phyloP scores from a whole-genome alignment of 371 early-diverging fungal genomes.

The Mortierella sp. region DNA sequence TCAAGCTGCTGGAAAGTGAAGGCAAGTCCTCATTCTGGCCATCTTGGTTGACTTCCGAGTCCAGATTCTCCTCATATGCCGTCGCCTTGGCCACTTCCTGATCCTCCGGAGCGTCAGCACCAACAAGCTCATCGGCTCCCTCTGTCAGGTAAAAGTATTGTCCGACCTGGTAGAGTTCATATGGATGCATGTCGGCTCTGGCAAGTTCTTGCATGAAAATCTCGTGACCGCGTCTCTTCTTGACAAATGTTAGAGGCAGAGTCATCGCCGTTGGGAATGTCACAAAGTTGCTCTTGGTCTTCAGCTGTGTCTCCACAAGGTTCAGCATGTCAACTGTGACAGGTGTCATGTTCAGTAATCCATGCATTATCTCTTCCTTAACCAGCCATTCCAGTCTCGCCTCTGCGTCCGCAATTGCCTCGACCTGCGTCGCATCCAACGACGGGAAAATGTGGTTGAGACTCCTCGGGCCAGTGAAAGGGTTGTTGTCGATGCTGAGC shows the following conservation, averaged over 20 bases:
- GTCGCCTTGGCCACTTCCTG: constrained; percentile 13
- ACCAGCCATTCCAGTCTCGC: constrained; percentile 74
- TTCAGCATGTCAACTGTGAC: constrained; percentile 68
- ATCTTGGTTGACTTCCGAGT: neutral
- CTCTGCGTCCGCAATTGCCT: constrained; percentile 73
- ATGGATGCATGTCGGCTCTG: constrained; percentile 63
- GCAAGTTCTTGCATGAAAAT: constrained; percentile 73
- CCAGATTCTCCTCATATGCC: neutral
- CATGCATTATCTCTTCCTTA: constrained; percentile 85
- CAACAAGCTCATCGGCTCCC: constrained; percentile 43
- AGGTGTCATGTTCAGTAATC: constrained; percentile 71
- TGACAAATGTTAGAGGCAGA: constrained; percentile 75
- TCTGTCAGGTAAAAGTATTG: constrained; percentile 75
- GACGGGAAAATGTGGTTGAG: constrained; percentile 59
- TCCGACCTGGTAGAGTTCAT: constrained; percentile 67
- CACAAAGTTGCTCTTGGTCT: constrained; percentile 75
- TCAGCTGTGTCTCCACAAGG: constrained; percentile 73
- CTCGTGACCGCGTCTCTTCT: constrained; percentile 63
- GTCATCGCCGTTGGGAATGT: constrained; percentile 75
- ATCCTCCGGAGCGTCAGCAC: constrained; percentile 15
- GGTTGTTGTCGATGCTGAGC: constrained; percentile 37
- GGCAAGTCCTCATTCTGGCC: constrained; percentile 24
- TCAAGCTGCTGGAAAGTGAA: constrained; percentile 12
- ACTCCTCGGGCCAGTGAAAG: constrained; percentile 44
- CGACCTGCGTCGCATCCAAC: constrained; percentile 66